Evolutionary conservation across 2,329 filamentous ascomycete species (phyloP).

Genomic region (Ophiostoma fasciatum): DNA sequence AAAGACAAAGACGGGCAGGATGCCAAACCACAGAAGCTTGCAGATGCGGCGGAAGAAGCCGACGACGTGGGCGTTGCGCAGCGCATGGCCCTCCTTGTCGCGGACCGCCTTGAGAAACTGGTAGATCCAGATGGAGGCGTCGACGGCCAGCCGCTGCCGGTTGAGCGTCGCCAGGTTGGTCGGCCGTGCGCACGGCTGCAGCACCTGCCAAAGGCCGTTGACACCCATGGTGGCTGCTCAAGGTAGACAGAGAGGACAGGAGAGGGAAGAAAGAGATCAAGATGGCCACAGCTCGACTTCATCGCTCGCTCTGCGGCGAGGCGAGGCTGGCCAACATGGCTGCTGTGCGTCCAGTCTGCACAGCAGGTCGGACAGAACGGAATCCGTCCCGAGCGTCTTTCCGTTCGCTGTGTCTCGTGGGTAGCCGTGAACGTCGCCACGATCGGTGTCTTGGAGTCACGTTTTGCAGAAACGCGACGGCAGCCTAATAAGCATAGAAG

Average conservation of each 20-base stretch:
- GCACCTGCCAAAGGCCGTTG: constrained; percentile 90
- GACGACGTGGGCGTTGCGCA: constrained; percentile 90
- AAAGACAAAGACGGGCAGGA: constrained; percentile 94
- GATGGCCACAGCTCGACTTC: no score
- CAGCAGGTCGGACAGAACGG: no score
- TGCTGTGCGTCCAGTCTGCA: no score
- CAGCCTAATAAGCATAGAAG: no score
- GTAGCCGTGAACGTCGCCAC: no score
- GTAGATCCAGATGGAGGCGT: constrained; percentile 99
- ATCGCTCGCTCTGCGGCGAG: no score
- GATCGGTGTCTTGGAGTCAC: no score
- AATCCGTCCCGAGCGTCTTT: no score
- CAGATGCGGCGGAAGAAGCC: constrained; percentile 98
- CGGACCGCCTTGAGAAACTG: constrained; percentile 98
- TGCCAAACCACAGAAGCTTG: constrained; percentile 92
- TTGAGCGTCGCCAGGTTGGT: constrained; percentile 95
- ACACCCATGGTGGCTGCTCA: constrained; percentile 61
- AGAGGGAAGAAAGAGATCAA: not conserved
- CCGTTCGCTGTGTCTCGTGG: no score
- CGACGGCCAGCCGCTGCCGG: constrained; percentile 87
- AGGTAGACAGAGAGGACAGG: not conserved
- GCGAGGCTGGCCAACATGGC: no score
- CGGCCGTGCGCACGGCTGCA: constrained; percentile 87
- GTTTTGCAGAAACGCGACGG: no score
- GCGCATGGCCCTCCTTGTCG: constrained; percentile 92